phyloP scores from a whole-genome alignment of 495 filamentous ascomycete genomes.

The Cudoniella acicularis region DNA sequence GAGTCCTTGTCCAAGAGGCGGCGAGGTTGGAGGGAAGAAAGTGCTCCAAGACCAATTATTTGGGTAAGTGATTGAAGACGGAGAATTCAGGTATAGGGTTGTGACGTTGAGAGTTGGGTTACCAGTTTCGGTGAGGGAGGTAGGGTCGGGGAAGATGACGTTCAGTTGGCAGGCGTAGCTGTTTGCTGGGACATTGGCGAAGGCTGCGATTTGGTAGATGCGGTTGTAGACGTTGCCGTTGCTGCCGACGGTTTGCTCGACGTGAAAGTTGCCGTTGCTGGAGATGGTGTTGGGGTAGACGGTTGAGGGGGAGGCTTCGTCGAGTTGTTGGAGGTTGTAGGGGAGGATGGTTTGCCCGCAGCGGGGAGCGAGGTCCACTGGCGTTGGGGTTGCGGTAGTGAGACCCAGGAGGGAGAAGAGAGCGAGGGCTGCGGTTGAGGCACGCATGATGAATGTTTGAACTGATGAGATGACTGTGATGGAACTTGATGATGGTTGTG shows the following conservation, averaged over 20 bases:
- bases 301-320: conserved; percentile 2
- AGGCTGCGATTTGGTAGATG: conserved; percentile 18
- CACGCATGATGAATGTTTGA: conserved; percentile 4
- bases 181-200: conserved; percentile 14
- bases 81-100: conserved; percentile 2
- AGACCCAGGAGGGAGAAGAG: conserved; percentile 16
- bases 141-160: conserved; percentile 13
- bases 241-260: conserved; percentile 8
- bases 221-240: conserved; percentile 14
- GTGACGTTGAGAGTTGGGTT: conserved; percentile 16
- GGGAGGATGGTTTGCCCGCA: conserved; percentile 19
- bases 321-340: conserved; percentile 14
- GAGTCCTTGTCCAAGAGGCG: conserved; percentile 8
- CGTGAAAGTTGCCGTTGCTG: conserved; percentile 9
- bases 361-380: conserved; percentile 22
- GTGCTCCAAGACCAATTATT: conserved; percentile 13
- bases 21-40: conserved; percentile 5
- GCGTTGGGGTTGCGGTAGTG: conserved; percentile 14
- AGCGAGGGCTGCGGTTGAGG: conserved; percentile 7
- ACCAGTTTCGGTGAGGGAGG: conserved; percentile 11
- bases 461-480: too few relatives aligned
- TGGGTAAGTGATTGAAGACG: conserved; percentile 3
- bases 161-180: conserved; percentile 20
- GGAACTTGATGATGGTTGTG: not conserved
- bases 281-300: conserved; percentile 6